Evolutionary conservation across 176 grass and related monocot genomes (phyloP).

Genomic region (Oryza longistaminata): DNA sequence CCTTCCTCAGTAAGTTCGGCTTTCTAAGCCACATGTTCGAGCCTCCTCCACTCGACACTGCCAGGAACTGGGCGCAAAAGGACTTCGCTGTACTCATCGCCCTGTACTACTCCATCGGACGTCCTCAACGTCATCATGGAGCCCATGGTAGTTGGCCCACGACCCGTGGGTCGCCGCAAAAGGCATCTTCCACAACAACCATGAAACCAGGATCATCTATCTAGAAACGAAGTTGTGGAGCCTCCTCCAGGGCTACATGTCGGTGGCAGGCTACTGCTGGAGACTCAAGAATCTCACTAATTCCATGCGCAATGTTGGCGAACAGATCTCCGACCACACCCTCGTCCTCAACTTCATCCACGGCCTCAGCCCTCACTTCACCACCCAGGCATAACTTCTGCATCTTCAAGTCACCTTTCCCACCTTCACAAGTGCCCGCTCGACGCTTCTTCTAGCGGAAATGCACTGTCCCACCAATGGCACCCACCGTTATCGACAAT

Average conservation of each 20-base stretch:
- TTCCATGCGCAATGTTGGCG: not conserved
- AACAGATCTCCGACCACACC: not conserved
- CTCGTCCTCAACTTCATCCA: not conserved
- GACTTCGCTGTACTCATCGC: no score
- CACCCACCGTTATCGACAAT: no score
- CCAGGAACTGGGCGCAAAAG: no score
- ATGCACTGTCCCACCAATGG: no score
- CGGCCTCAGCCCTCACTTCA: not conserved
- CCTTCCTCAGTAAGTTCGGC: not conserved
- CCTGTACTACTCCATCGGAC: no score
- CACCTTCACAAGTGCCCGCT: no score
- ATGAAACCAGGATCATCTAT: not conserved
- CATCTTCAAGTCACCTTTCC: no score
- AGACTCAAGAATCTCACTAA: fast-evolving
- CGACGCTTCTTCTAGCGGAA: no score
- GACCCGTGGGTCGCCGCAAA: no score
- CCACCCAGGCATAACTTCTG: no score
- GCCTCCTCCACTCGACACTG: not conserved
- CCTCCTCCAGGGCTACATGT: not conserved
- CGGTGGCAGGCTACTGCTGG: not conserved
- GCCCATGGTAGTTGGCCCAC: no score
- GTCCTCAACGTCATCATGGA: no score
- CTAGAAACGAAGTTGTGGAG: not conserved
- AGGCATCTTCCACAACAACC: not conserved
- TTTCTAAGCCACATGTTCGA: not conserved